Conservation (phyloP, 2,329 filamentous ascomycete species). For the Apiospora arundinis region DNA sequence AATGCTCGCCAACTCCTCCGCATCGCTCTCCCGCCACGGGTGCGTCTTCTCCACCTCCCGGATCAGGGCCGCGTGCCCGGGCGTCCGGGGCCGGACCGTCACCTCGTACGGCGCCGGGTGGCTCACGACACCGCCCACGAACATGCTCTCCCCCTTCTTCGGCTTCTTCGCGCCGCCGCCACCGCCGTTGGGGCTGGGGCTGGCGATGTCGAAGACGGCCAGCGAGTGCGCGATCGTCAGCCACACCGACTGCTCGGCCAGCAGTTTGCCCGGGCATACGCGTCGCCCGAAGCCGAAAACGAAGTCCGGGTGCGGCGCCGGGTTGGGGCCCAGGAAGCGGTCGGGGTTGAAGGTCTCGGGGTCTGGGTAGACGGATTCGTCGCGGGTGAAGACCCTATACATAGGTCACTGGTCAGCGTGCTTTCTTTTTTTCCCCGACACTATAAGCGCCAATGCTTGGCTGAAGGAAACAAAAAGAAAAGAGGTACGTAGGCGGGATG, state of each 20-base stretch:
- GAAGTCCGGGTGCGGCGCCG: slow-evolving; percentile 41
- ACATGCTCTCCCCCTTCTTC: slow-evolving; percentile 47
- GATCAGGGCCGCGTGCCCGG: slow-evolving; percentile 35
- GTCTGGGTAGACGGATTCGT: slow-evolving; percentile 43
- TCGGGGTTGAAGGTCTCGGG: slow-evolving; percentile 44
- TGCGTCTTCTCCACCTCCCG: slow-evolving; percentile 29
- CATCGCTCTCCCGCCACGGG: slow-evolving; percentile 31
- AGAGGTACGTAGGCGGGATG: background rate
- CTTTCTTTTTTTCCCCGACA: background rate
- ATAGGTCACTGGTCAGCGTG: too few species aligned
- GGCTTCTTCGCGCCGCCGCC: slow-evolving; percentile 34
- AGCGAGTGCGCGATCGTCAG: slow-evolving; percentile 55
- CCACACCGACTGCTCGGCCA: slow-evolving; percentile 55
- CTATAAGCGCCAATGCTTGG: too few species aligned
- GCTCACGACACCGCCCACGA: slow-evolving; percentile 33
- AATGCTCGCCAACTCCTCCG: background rate
- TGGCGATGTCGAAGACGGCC: slow-evolving; percentile 57
- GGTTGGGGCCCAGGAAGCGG: slow-evolving; percentile 28
- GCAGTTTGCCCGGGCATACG: slow-evolving; percentile 53
- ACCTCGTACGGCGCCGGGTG: slow-evolving; percentile 33
- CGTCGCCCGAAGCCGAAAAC: slow-evolving; percentile 50
- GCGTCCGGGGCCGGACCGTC: slow-evolving; percentile 33
- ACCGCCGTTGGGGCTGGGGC: slow-evolving; percentile 38
- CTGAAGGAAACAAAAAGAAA: background rate
- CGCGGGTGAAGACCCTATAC: slow-evolving; percentile 42